Conservation (phyloP, 768 basidiomycete genomes). For the Sporobolomyces roseus region DNA sequence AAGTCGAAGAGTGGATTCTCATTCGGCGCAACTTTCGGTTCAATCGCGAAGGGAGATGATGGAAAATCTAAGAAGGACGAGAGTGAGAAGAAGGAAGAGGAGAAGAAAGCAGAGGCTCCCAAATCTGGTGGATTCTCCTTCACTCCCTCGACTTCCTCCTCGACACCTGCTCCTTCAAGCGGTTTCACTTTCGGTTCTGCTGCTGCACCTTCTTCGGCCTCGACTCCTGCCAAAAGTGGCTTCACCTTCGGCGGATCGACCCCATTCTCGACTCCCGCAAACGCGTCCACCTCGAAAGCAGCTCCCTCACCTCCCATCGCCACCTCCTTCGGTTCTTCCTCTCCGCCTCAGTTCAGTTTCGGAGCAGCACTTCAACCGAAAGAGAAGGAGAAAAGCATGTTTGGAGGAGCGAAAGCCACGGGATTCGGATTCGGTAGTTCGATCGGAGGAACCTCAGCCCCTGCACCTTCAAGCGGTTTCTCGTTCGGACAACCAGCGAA, state of each 20-base stretch:
- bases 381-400: constrained; percentile 24
- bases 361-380: constrained; percentile 33
- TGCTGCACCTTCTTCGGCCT: not conserved
- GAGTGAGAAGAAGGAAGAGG: constrained; percentile 40
- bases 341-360: constrained; percentile 33
- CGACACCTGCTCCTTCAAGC: not conserved
- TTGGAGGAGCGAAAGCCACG: constrained; percentile 15
- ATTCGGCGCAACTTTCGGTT: constrained; percentile 42
- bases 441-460: not conserved
- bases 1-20: constrained; percentile 25
- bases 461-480: constrained; percentile 9
- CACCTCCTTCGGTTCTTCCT: constrained; percentile 30
- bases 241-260: constrained; percentile 12
- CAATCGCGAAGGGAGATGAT: constrained; percentile 47
- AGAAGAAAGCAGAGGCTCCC: not conserved
- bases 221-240: constrained; percentile 5
- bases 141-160: not conserved
- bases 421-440: constrained; percentile 26
- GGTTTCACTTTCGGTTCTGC: not conserved
- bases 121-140: constrained; percentile 2
- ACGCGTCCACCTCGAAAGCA: constrained; percentile 9
- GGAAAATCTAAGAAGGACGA: constrained; percentile 33
- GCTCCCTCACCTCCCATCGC: constrained; percentile 34
- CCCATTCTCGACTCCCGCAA: constrained; percentile 15
- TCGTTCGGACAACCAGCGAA: constrained; percentile 12